A percentile compares a stretch with the other conserved stretches of the same genome.
phyloP scores from a whole-genome alignment of 768 basidiomycete genomes.

The Mycena haematopus region DNA sequence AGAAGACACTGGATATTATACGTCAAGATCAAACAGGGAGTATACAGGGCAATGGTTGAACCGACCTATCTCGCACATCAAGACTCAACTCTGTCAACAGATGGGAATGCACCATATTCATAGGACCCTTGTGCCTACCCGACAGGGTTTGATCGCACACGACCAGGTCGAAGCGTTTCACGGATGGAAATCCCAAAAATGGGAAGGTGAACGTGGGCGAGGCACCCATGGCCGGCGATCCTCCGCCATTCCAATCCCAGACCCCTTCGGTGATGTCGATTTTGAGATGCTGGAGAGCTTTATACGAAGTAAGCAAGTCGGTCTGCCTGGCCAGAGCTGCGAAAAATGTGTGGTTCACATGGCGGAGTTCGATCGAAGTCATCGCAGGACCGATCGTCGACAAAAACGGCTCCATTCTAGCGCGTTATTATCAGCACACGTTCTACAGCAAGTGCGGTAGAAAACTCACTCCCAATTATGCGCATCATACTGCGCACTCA shows the following conservation, averaged over 20 bases:
- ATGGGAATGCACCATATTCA: conserved; percentile 30
- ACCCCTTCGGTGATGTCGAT: not conserved
- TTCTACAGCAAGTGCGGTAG: not conserved
- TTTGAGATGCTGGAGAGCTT: not conserved
- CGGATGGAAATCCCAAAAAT: conserved; percentile 31
- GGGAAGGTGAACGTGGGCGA: conserved; percentile 23
- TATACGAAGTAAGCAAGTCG: not conserved
- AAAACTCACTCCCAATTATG: conserved; percentile 25
- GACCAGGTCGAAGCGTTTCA: conserved; percentile 29
- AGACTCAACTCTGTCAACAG: conserved; percentile 27
- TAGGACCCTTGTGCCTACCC: conserved; percentile 19
- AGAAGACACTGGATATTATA: conserved; percentile 14
- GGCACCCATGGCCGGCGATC: conserved; percentile 32
- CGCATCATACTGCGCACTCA: conserved; percentile 15
- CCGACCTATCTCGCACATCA: conserved; percentile 31
- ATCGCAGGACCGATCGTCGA: not conserved
- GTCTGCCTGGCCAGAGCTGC: not conserved
- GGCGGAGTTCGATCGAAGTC: not conserved
- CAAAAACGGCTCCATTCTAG: not conserved
- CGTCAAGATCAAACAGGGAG: not conserved
- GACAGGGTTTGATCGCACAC: conserved; percentile 31
- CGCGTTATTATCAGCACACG: not conserved
- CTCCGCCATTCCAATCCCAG: conserved; percentile 1
- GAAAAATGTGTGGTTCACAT: not conserved
- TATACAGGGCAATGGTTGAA: not conserved